Evolutionary conservation across 169 alveolate genomes (phyloP), one percentile per base, ranked within the genome.

Genomic region (Amoebophrya sp.): DNA sequence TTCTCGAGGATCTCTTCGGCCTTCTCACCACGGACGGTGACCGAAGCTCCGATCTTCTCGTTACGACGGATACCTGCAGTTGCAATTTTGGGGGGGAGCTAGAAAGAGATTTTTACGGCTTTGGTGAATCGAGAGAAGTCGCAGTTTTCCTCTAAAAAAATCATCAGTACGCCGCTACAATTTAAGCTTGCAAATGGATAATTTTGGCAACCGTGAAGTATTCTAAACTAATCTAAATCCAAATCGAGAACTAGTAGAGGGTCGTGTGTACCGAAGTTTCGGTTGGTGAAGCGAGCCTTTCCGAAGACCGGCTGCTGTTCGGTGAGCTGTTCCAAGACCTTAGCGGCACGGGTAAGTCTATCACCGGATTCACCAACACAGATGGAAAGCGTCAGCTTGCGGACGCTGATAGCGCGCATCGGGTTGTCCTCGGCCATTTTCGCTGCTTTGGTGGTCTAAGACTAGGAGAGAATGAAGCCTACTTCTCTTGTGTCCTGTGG

Each of bases 281-380:
- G 0, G 41, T 38, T 33, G 89, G 89, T 40, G 40, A 90, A 93
- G 53, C 96, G 94, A 78, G 99, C 99, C 95, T 97, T 98, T 92
- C 99, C 98, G 94, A 97, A 97, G 92, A 98, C 99, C 41, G 99
- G 99, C 93, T 98, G 98, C 96, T 99, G 99, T 76, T 98, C 99
- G 3, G 99, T 98, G 92, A 99, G 97, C 96, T 98, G 99, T 94
- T 97, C 99, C 95, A 99, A 95, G 94, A 99, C 99, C 95, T 98
- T 98, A 38, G 99, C 99, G 29, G 99, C 99, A 92, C 99, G 98
- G 34, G 99, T 98, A 94, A 99, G 97, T 92, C 99, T 96, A 96
- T 99, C 99, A 12, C 99, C 99, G 77, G 99, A 94, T 96, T 98
- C 99, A 83, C 99, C 99, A 47, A 98, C 99, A 92, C 99, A 97